Conservation (phyloP, 164 flowering plant genomes). For the Santalum album region DNA sequence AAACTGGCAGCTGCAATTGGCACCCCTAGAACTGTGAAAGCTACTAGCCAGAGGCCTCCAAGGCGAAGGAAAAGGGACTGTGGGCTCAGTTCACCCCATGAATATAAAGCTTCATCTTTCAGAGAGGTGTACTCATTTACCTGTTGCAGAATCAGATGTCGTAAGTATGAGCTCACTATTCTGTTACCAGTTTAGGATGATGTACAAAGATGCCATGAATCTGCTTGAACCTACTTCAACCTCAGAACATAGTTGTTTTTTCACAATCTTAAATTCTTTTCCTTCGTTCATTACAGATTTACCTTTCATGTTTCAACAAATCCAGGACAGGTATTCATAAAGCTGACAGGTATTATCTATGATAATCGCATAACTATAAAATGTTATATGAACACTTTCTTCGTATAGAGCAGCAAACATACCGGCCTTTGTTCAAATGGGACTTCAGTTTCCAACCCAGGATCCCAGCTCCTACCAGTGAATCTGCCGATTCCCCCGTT, state of each 20-base stretch:
- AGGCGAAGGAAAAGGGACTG: conserved; percentile 63
- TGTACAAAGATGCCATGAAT: no score
- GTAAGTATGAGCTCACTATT: background rate
- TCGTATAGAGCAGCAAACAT: conserved; percentile 9
- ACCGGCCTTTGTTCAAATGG: conserved; percentile 96
- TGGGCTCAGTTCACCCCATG: conserved; percentile 92
- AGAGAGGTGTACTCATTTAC: conserved; percentile 90
- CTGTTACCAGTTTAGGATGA: no score
- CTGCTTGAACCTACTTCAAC: no score
- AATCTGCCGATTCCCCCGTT: conserved; percentile 49
- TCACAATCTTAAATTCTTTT: no score
- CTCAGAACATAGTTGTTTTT: no score
- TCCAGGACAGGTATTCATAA: no score
- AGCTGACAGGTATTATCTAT: no score
- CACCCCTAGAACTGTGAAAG: conserved; percentile 74
- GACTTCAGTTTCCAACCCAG: conserved; percentile 83
- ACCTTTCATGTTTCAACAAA: no score
- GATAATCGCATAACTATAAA: no score
- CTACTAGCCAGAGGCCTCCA: conserved; percentile 77
- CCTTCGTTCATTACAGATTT: no score
- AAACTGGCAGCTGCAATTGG: conserved; percentile 97
- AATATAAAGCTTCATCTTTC: conserved; percentile 66
- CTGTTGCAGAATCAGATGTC: conserved; percentile 22
- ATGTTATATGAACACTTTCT: no score
- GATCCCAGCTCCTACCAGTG: conserved; percentile 69